phyloP scores from a whole-genome alignment of 805 yeast genomes.

The Lipomyces oligophaga region DNA sequence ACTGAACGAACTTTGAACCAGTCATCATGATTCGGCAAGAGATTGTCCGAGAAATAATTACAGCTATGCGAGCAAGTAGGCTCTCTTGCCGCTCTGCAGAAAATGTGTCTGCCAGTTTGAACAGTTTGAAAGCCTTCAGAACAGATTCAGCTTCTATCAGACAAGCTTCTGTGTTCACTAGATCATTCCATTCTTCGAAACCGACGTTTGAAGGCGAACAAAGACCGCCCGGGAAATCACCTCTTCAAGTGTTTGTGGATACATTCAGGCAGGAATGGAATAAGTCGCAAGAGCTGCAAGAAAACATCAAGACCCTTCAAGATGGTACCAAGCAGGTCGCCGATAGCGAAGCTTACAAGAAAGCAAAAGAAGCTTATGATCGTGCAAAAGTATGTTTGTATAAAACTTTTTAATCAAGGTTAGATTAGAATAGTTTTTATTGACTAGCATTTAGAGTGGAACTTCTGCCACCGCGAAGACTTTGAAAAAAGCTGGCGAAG shows the following conservation, averaged over 20 bases:
- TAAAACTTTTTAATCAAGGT: slow-evolving; percentile 33
- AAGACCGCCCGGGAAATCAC: slow-evolving; percentile 49
- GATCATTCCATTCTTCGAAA: slow-evolving; percentile 14
- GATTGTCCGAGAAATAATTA: too few relatives aligned
- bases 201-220: slow-evolving; percentile 14
- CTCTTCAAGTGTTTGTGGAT: slow-evolving; percentile 87
- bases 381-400: slow-evolving; percentile 55
- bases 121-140: too few relatives aligned
- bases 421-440: neutral
- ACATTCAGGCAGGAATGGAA: slow-evolving; percentile 90
- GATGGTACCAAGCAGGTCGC: slow-evolving; percentile 94
- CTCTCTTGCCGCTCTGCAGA: too few relatives aligned
- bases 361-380: slow-evolving; percentile 88
- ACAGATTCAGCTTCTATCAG: too few relatives aligned
- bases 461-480: slow-evolving; percentile 65
- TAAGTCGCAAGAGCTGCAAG: slow-evolving; percentile 83
- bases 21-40: too few relatives aligned
- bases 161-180: neutral
- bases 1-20: too few relatives aligned
- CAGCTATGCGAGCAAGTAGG: too few relatives aligned
- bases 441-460: slow-evolving; percentile 23
- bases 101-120: too few relatives aligned
- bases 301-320: slow-evolving; percentile 87
- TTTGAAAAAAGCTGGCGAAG: slow-evolving; percentile 85
- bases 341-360: slow-evolving; percentile 88